Base-by-base conservation (phyloP, 2,329 filamentous ascomycete species). In the Sporothrix phasma region DNA sequence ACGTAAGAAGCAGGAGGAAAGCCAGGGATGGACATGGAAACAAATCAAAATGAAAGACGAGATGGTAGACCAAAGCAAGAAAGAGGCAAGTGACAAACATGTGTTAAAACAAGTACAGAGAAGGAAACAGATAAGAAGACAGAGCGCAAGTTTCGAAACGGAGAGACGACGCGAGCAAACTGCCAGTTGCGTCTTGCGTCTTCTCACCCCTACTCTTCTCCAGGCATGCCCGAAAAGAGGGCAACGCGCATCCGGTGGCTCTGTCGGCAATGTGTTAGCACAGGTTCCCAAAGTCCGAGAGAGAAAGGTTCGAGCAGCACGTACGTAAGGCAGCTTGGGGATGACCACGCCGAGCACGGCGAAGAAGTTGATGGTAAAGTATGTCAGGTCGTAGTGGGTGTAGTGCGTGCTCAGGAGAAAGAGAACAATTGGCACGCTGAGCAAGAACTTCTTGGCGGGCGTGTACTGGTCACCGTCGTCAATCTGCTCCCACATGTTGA, bases 401-500 rank as follows among this genome's bases (percentile, higher is more conserved):
- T 97, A 99, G 77, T 99, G 94, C 26, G 94, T 99, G 83, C 93
- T 97, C 71, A 97, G 81, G 64, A 99, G 83, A 76, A 99, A 99
- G 68, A 99, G 83, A 68, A 92, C 84, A 71, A 99, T 96, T 45
- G 94, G 94, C 39, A 97, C 93, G 72, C 88, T 91, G 71, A 97
- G 86, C 66, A 99, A 81, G 73, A 99, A 99, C 77, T 99, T 99
- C 82, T 99, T 99, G 69, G 94, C 90, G 3, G 94, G 94, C 0
- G 94, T 99, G 79, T 97, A 99, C 76, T 99, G 94, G 71, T 94
- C 94, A 54, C 94, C 94, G 72, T 97, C 95, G 80, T 99, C 94
- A 75, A 99, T 99, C 79, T 99, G 94, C 80, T 99, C 94, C 94
- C 94, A 99, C 94, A 99, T 97, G 80, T 97, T 99, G 73, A 99